phyloP scores from a whole-genome alignment of 371 early-diverging fungal genomes.

The Sporodiniella umbellata region DNA sequence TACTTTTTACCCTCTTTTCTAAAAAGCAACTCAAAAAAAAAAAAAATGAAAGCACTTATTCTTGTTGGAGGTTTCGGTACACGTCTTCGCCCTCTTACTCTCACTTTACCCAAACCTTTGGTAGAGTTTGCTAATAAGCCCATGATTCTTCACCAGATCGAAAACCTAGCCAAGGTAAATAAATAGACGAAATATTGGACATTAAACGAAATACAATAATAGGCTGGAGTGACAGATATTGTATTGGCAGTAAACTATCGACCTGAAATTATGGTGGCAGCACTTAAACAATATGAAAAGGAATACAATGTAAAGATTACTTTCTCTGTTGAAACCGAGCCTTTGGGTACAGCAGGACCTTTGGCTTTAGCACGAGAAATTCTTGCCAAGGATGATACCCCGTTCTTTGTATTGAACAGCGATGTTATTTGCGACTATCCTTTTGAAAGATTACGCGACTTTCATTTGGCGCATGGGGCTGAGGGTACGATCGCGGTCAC shows the following conservation, averaged over 20 bases:
- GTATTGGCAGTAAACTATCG: slow-evolving; percentile 99
- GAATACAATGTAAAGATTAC: slow-evolving; percentile 90
- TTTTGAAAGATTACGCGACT: slow-evolving; percentile 82
- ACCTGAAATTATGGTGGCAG: slow-evolving; percentile 92
- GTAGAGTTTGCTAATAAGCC: slow-evolving; percentile 99
- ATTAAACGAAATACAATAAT: slow-evolving; percentile 4
- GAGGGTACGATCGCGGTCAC: slow-evolving; percentile 96
- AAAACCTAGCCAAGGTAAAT: slow-evolving; percentile 89
- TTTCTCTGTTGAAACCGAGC: slow-evolving; percentile 96
- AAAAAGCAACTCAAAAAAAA: too few relatives aligned
- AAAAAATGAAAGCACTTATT: slow-evolving; percentile 97
- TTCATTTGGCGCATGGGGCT: slow-evolving; percentile 83
- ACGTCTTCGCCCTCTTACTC: slow-evolving; percentile 97
- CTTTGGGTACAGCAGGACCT: slow-evolving; percentile 98
- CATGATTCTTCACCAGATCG: slow-evolving; percentile 99
- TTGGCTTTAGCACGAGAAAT: slow-evolving; percentile 92
- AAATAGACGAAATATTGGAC: background rate
- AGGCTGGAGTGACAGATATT: slow-evolving; percentile 97
- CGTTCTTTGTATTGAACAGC: slow-evolving; percentile 99
- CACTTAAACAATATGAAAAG: slow-evolving; percentile 83
- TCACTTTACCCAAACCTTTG: slow-evolving; percentile 98
- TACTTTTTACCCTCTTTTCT: too few relatives aligned
- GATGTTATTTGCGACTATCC: slow-evolving; percentile 99
- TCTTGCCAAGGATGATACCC: slow-evolving; percentile 85
- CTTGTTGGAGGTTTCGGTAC: slow-evolving; percentile 99